Evolutionary conservation across 1,139 yeast genomes (phyloP).

Genomic region (Petasospora fabianii): DNA sequence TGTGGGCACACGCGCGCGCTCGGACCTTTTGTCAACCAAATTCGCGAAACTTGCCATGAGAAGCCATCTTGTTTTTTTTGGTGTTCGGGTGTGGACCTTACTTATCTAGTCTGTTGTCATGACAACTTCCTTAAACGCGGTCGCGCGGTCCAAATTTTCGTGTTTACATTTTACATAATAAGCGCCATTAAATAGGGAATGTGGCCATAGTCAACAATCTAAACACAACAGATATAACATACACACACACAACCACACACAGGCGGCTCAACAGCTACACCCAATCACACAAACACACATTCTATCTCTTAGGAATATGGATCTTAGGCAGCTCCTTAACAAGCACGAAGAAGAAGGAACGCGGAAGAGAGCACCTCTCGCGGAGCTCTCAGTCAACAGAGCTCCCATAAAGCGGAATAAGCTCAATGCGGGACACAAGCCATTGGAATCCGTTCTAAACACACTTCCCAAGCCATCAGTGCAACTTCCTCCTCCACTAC

Average conservation of each 20-base stretch:
- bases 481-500: no score
- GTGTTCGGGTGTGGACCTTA: conserved; percentile 3
- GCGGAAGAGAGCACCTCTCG: conserved; percentile 13
- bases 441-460: background rate
- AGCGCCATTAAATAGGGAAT: no score
- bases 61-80: background rate
- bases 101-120: background rate
- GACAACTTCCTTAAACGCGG: conserved; percentile 1
- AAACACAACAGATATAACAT: no score
- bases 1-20: no score
- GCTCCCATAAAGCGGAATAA: conserved; percentile 2
- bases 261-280: background rate
- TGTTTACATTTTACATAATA: no score
- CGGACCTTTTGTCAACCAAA: background rate
- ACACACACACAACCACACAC: background rate
- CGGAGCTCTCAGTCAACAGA: conserved; percentile 10
- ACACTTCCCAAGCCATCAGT: background rate
- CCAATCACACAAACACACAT: background rate
- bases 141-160: no score
- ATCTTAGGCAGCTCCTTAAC: conserved; percentile 12
- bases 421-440: conserved; percentile 4
- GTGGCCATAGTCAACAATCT: no score
- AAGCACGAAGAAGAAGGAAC: conserved; percentile 7
- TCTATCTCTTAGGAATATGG: conserved; percentile 3
- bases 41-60: background rate